Evolutionary conservation across 164 flowering plant species (phyloP).

Genomic region (Platanus orientalis): DNA sequence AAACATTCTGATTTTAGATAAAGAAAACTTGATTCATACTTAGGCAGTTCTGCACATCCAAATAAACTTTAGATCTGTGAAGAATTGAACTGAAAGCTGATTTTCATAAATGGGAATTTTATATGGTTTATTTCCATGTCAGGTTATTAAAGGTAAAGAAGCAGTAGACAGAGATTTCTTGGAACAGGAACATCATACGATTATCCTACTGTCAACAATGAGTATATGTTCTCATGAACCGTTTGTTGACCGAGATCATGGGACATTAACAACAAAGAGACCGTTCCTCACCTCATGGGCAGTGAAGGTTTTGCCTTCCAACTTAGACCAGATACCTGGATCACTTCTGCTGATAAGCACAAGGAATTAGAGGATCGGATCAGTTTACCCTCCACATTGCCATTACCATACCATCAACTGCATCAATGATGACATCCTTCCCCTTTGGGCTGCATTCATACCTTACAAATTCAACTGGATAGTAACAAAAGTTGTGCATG

Average conservation of each 20-base stretch:
- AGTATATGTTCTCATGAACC: slow-evolving; percentile 31
- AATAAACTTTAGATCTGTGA: no score
- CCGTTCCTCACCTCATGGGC: slow-evolving; percentile 38
- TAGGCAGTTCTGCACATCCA: no score
- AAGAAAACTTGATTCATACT: no score
- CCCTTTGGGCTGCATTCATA: slow-evolving; percentile 55
- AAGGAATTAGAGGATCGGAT: slow-evolving; percentile 40
- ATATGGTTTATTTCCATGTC: no score
- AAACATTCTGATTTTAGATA: no score
- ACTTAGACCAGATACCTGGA: slow-evolving; percentile 49
- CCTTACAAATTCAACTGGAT: slow-evolving; percentile 19
- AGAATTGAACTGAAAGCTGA: no score
- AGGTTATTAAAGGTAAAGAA: slow-evolving; percentile 53
- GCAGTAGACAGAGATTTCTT: slow-evolving; percentile 43
- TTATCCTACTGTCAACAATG: slow-evolving; percentile 48
- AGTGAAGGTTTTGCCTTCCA: slow-evolving; percentile 71
- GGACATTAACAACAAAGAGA: slow-evolving; percentile 33
- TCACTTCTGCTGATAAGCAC: slow-evolving; percentile 43
- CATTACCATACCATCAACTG: slow-evolving; percentile 42
- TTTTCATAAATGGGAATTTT: no score
- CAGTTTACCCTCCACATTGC: slow-evolving; percentile 38
- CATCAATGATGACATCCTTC: slow-evolving; percentile 55
- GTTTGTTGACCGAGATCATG: slow-evolving; percentile 25
- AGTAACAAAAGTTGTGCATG: background rate
- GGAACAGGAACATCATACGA: slow-evolving; percentile 31